Base-by-base conservation (phyloP, 805 yeast species). In the Saccharomyces kudriavzevii region DNA sequence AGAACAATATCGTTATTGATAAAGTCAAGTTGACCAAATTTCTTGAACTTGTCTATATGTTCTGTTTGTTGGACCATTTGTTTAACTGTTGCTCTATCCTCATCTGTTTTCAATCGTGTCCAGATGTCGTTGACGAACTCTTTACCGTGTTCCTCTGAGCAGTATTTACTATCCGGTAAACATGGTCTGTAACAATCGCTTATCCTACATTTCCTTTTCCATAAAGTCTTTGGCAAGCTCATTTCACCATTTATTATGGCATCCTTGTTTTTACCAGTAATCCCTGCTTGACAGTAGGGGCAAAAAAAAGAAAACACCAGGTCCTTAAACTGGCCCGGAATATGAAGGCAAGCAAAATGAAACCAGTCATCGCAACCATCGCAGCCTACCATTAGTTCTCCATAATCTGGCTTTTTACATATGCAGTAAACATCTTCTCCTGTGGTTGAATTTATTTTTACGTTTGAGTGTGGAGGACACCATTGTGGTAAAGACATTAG, bases 351-450 rank as follows among this genome's bases (percentile, higher is more conserved):
- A 48, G 71, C 73, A 68, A 90, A 88, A 69, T 91, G 97, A 65
- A 78, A 91, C 97, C 97, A 91, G 54, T 89, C 96, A 63, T 89
- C 96, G 70, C 97, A 91, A 5, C 89, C 91, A 66, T 90, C 97
- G 66, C 97, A 90, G 0, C 87, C 89, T n/a, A 91, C 86, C 97
- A 91, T 91, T 65, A 90, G 71, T 54, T 81, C 84, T 1, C 91
- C 94, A 55, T 78, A 76, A 62, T 91, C 97, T 0, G 89, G 85
- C 56, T 77, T 78, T 40, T 94, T 76, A 66, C 97, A 90, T 0
- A 84, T 70, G 66, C 97, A 90, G 62, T 76, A 89, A 5, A 87
- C 71, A 59, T 84, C 88, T 58, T 84, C 87, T 24, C 84, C 63
- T 1, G 66, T 66, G 3, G 27, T 43, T 1, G 62, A 58, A 50